Base-by-base conservation (phyloP, 495 filamentous ascomycete genomes). In the Aeminium ludgeri region DNA sequence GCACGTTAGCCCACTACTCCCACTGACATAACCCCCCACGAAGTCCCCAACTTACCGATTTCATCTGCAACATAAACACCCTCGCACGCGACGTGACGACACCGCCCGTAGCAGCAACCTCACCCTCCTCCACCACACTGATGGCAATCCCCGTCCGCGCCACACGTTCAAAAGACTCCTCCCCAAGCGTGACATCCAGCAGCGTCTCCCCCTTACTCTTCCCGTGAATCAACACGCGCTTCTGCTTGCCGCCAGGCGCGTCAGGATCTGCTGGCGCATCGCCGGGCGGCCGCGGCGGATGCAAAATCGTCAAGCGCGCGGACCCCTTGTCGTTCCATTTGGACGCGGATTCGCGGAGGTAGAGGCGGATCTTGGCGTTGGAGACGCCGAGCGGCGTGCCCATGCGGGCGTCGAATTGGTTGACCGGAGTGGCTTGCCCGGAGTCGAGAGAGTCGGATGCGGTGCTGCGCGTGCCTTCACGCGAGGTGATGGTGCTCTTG, bases 321-420 rank as follows among this genome's bases (percentile, higher is more conserved):
- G 80, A 74, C 40, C 87, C 86, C 65, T 87, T 77, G 50, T 95
- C 86, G 20, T 80, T 73, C 89, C 89, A 97, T 53, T 80, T 82
- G 28, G 74, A 76, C 16, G 73, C 65, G 2, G 73, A 72, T 38
- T 86, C 78, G 30, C 84, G 77, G 13, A 76, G 57, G 59, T 95
- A 92, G 27, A 94, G 70, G 18, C 83, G 73, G 49, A 81, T 80
- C 47, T 89, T 86, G 35, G 86, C 72, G 46, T 83, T 82, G 11
- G 74, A 74, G 10, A 80, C 69, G 20, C 76, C 78, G 23, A 76
- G 65, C 17, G 68, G 51, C 58, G 30, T 53, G 30, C 54, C 51
- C 20, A 71, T 62, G 16, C 61, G 64, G 20, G 68, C 60, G 3
- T 73, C 72, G 4, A 65, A 59, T 25, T 25, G 23, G 8, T 73